Conservation (phyloP, 345 rosid species). For the Psidium guajava region DNA sequence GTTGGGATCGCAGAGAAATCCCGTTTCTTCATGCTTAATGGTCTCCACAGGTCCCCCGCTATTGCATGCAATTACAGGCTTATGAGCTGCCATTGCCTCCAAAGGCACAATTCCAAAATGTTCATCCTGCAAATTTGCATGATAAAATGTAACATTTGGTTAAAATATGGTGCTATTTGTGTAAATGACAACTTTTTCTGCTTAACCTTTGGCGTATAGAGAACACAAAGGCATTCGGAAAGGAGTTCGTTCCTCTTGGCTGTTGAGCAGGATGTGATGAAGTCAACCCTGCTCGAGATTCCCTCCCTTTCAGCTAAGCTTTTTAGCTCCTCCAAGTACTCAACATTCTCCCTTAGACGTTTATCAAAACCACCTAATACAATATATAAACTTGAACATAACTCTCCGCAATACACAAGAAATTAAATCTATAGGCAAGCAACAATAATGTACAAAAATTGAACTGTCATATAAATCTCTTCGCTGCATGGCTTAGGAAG, state of each 20-base stretch:
- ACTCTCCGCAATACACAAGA: background rate
- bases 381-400: background rate
- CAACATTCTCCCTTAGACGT: constrained; percentile 74
- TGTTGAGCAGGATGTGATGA: constrained; percentile 80
- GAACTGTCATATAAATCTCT: background rate
- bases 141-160: background rate
- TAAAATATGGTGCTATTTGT: background rate
- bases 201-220: constrained; percentile 75
- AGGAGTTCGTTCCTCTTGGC: constrained; percentile 75
- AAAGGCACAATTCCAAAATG: constrained; percentile 93
- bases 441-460: background rate
- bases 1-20: constrained; percentile 69
- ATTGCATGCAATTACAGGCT: constrained; percentile 86
- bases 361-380: constrained; percentile 69
- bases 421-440: background rate
- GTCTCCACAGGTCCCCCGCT: constrained; percentile 94
- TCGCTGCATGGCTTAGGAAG: background rate
- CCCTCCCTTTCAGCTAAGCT: constrained; percentile 53
- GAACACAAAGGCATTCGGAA: constrained; percentile 60
- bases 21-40: constrained; percentile 52
- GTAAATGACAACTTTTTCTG: background rate
- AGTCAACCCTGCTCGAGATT: constrained; percentile 39
- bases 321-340: constrained; percentile 73
- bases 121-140: constrained; percentile 46
- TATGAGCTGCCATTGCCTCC: constrained; percentile 94